A percentile compares a stretch with the other conserved stretches of the same genome.
These are phyloP conservation scores for Citrullus amarus DNA, from an alignment of 306 rosid genomes.

Conservation along the genomic window DNA sequence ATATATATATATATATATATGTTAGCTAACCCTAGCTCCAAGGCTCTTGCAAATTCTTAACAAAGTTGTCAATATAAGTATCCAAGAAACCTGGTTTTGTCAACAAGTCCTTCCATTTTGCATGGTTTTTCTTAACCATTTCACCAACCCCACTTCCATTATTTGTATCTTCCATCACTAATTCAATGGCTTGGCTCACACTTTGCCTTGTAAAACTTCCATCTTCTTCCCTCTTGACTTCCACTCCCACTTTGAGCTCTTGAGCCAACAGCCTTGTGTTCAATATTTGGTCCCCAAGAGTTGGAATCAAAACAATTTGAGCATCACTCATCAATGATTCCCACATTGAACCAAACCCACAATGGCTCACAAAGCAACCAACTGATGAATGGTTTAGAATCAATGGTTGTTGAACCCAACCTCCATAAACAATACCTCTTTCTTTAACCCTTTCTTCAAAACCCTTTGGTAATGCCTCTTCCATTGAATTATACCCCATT, in stretches of 20 bases:
- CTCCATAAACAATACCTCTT: slow-evolving; percentile 36
- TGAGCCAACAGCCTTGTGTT: slow-evolving; percentile 34
- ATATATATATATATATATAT: too few species aligned
- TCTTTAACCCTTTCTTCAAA: slow-evolving; percentile 37
- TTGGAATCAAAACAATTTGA: slow-evolving; percentile 39
- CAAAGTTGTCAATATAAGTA: slow-evolving; percentile 30
- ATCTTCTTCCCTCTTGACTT: slow-evolving; percentile 26
- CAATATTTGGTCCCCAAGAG: slow-evolving; percentile 42
- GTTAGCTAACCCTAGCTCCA: background rate
- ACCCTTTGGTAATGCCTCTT: slow-evolving; percentile 40
- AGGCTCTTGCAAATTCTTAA: slow-evolving; percentile 8
- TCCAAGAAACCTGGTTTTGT: slow-evolving; percentile 14
- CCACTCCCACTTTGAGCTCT: slow-evolving; percentile 41
- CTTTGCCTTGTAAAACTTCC: slow-evolving; percentile 40
- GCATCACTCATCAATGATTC: slow-evolving; percentile 41
- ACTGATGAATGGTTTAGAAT: slow-evolving; percentile 29
- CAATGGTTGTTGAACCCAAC: slow-evolving; percentile 54
- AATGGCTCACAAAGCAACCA: slow-evolving; percentile 62
- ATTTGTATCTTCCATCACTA: slow-evolving; percentile 41
- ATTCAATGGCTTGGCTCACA: slow-evolving; percentile 26
- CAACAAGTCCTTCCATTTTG: slow-evolving; percentile 19
- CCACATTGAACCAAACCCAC: slow-evolving; percentile 75
- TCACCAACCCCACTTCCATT: slow-evolving; percentile 21
- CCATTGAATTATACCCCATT: slow-evolving; percentile 22
- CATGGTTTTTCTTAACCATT: slow-evolving; percentile 30